phyloP scores from a whole-genome alignment of 768 basidiomycete genomes.

The Tricholoma matsutake region DNA sequence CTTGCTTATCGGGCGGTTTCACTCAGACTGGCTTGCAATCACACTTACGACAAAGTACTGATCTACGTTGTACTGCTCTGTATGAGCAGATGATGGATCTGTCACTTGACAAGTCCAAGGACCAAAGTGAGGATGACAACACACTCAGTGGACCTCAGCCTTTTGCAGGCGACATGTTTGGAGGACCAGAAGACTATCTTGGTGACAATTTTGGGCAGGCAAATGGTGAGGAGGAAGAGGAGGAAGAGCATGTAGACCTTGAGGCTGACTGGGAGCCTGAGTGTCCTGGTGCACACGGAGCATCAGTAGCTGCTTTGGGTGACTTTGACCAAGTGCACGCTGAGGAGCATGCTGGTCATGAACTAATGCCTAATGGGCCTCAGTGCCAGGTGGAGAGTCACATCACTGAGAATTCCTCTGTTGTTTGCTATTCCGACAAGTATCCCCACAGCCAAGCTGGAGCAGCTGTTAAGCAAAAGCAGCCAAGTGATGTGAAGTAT shows the following conservation, averaged over 20 bases:
- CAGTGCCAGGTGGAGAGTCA: neutral
- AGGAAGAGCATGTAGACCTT: neutral
- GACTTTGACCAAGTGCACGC: neutral
- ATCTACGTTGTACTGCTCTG: neutral
- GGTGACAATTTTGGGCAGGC: neutral
- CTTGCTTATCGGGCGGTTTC: neutral
- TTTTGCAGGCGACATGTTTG: neutral
- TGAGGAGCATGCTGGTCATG: neutral
- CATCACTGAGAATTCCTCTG: neutral
- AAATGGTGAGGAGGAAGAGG: neutral
- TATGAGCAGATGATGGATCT: neutral
- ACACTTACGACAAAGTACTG: neutral
- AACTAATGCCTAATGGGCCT: neutral
- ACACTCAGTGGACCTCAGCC: neutral
- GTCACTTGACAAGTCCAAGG: neutral
- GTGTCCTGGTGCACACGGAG: neutral
- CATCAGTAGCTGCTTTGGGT: neutral
- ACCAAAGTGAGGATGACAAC: neutral
- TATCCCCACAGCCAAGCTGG: constrained; percentile 3
- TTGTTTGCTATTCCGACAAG: constrained; percentile 3
- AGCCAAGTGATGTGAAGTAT: constrained; percentile 2
- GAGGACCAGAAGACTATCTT: neutral
- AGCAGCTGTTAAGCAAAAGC: neutral
- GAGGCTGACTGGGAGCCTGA: neutral
- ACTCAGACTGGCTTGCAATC: neutral